Evolutionary conservation across 2,329 filamentous ascomycete genomes (phyloP), one percentile per base, ranked within the genome.

Genomic region (Talaromyces amestolkiae): DNA sequence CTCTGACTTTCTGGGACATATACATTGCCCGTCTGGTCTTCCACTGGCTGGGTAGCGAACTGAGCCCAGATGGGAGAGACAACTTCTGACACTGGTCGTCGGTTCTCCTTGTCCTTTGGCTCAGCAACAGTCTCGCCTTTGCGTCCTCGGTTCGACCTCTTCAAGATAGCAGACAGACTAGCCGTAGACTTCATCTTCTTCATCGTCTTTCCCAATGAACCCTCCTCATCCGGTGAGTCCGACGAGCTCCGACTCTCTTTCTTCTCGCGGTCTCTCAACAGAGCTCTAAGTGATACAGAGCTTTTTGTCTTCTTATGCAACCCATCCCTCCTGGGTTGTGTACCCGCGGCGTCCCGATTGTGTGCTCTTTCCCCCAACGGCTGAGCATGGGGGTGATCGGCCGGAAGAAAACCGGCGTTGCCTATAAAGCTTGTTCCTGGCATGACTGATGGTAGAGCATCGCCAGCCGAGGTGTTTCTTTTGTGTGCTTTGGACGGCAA

Each of bases 131-230:
- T 81, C 7, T 87, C 85, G 13, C 86, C 85, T 68, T 86, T 85
- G 27, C 90, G 78, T 69, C 87, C 89, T 72, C 89, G 91, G 62
- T 88, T 84, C 10, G 91, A 92, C 65, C 90, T 89, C 65, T 87
- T 88, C 61, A 97, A 85, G 63, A 97, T 85, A 4, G 85, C 87
- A 0, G 87, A 87, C n/a, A 98, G 83, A 74, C 93, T 96, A 37
- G 91, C 91, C 3, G 91, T 86, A 0, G 93, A 96, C 77, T 94
- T 96, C 43, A 86, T 86, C 81, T 94, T 96, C 76, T 87, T 87
- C 3, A 83, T 81, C 65, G 80, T 84, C 61, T 79, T 75, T 70
- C 77, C 71, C 64, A 77, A 65, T 60, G 71, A 73, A 4, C 56
- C 56, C 2, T 72, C 69, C n/a, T 69, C 59, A 45, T 76, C 75